phyloP scores from a whole-genome alignment of 2,329 filamentous ascomycete genomes.

The Fusarium sp. region DNA sequence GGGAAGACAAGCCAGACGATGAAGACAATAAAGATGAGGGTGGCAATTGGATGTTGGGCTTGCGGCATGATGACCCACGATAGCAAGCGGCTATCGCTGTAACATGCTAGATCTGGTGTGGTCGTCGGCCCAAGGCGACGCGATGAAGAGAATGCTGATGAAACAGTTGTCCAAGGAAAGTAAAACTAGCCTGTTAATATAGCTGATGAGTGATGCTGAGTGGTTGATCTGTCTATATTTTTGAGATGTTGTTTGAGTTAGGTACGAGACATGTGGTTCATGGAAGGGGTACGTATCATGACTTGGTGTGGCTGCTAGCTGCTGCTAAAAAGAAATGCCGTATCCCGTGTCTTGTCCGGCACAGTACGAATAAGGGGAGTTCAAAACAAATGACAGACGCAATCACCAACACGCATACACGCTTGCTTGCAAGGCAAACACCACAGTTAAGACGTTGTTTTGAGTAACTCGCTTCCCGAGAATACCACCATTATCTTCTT shows the following conservation, averaged over 20 bases:
- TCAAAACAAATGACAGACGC: conserved; percentile 18
- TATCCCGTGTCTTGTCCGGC: conserved; percentile 31
- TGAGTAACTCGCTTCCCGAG: background rate
- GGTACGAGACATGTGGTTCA: conserved; percentile 5
- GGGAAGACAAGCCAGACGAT: conserved; percentile 59
- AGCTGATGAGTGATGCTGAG: background rate
- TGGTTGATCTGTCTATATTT: conserved; percentile 2
- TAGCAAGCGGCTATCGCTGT: conserved; percentile 35
- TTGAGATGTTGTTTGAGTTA: conserved; percentile 19
- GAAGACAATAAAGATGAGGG: conserved; percentile 50
- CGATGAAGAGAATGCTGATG: background rate
- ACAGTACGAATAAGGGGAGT: conserved; percentile 41
- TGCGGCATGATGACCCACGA: conserved; percentile 60
- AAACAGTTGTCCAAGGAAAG: background rate
- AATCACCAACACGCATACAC: conserved; percentile 5
- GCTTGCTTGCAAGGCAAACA: conserved; percentile 9
- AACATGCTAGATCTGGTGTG: conserved; percentile 41
- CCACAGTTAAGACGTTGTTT: background rate
- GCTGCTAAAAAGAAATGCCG: conserved; percentile 40
- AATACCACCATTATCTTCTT: background rate
- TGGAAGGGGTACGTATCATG: conserved; percentile 37
- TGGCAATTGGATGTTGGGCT: conserved; percentile 57
- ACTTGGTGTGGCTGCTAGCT: conserved; percentile 30
- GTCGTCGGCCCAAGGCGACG: conserved; percentile 25
- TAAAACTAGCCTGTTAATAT: background rate